Evolutionary conservation across 2,329 filamentous ascomycete species (phyloP).

Genomic region (Septoria petroselini): DNA sequence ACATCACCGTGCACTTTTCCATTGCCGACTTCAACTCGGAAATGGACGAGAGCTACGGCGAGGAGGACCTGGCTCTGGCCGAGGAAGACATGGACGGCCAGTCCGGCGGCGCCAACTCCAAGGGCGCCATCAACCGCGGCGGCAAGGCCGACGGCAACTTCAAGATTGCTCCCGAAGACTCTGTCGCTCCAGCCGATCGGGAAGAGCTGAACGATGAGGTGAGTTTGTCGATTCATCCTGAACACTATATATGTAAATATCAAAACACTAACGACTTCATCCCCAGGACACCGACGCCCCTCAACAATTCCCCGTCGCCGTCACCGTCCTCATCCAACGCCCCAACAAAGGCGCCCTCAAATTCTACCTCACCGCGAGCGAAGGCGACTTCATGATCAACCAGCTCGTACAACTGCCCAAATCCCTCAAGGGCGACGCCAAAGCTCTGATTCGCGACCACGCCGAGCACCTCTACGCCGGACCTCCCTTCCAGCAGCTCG

Average conservation of each 20-base stretch:
- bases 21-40: conserved; percentile 71
- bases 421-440: conserved; percentile 63
- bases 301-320: conserved; percentile 70
- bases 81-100: conserved; percentile 53
- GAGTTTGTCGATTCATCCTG: conserved; percentile 18
- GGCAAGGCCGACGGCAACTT: conserved; percentile 51
- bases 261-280: neutral
- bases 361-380: conserved; percentile 81
- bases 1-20: conserved; percentile 78
- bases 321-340: conserved; percentile 88
- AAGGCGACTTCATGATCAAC: conserved; percentile 82
- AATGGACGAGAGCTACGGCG: conserved; percentile 49
- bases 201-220: conserved; percentile 57
- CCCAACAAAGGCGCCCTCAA: conserved; percentile 77
- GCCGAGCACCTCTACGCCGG: conserved; percentile 78
- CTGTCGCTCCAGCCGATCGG: conserved; percentile 55
- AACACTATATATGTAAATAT: conserved; percentile 35
- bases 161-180: conserved; percentile 56
- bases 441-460: conserved; percentile 64
- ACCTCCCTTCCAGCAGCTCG: conserved; percentile 87
- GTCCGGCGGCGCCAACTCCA: conserved; percentile 56
- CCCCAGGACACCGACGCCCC: too few species aligned
- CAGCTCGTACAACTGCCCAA: conserved; percentile 85
- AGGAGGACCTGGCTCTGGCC: conserved; percentile 38
- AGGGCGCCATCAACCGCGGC: conserved; percentile 55